Evolutionary conservation across 2,329 filamentous ascomycete species (phyloP), one percentile per base, ranked within the genome.

Genomic region (Fusarium paranaense): DNA sequence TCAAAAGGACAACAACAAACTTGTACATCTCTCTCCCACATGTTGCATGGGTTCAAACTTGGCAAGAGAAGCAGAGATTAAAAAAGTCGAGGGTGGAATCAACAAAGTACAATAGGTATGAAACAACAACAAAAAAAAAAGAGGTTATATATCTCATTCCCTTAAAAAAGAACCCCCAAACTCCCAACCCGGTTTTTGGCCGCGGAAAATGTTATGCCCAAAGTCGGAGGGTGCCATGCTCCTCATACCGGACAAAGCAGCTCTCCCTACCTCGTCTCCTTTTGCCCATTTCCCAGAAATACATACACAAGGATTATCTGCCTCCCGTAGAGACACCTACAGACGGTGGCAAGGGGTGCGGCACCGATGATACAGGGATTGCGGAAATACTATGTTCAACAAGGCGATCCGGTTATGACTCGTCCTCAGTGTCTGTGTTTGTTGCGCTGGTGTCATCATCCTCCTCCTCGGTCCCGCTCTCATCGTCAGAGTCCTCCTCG

Each of bases 401-500:
- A 60, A 32, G 27, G 47, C 47, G 47, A 54, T 42, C 25, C 20
- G 45, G 67, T 74, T 81, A 88, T 79, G 87, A 86, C 81, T 91
- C 89, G 33, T 90, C 87, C 79, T 93, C 91, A 2, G 91, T 93
- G 75, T 92, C 90, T 14, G 90, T 92, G 79, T 93, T 91, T 16
- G 91, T 93, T 72, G 88, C 91, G 78, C 90, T 92, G 38, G 90
- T 91, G 81, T 91, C 90, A 33, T 89, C 87, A 78, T 87, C 90
- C 79, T 92, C 92, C 70, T 97, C 94, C 18, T 85, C 85, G 13
- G 92, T 95, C 73, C 94, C 93, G 72, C 94, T 97, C 85, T 97
- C 95, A 25, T 95, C 95, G 62, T 94, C 92, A 64, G 90, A 92
- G 56, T 93, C 90, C 3, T 90, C 89, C 56, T 85, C 83, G 30